Base-by-base conservation (phyloP, 345 rosid species). In the Mercurialis annua region DNA sequence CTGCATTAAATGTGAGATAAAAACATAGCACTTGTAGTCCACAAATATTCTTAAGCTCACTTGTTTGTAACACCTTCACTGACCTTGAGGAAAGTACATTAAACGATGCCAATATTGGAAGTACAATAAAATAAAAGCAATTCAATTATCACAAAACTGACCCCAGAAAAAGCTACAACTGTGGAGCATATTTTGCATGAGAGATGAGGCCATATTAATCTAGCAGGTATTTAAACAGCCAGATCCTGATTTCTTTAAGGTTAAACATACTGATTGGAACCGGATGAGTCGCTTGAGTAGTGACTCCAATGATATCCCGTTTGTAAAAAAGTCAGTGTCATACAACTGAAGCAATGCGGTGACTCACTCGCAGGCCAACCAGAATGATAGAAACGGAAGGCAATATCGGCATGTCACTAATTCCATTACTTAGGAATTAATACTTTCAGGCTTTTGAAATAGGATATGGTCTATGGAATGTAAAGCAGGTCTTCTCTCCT, bases 201-300 rank as follows among this genome's bases (percentile, higher is more conserved):
- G 17, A 2, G 11, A 57, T 33, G 43, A 5, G 20, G 21, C 49
- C 15, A 23, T 18, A 42, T 23, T 38, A 49, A 23, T 15, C 12
- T 33, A 60, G 24, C 64, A 38, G 27, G 49, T 60, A 38, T 2
- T 60, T 57, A 14, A 60, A 21, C 54, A 50, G 24, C 49, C 33
- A 60, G 15, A 38, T 31, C n/a, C 14, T 40, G 17, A 49, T 27
- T 21, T 21, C 26, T 38, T 60, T 23, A 59, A 36, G 24, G 64
- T 40, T 38, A 14, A 23, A 1, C n/a, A 59, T n/a, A 27, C 49
- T 21, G 64, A 40, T 16, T 59, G 47, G 7, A 3, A 33, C 9
- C 23, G 42, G 33, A 60, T 40, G 20, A 23, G 27, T 36, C 46
- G 38, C 7, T 59, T 20, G 43, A 15, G 33, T 27, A 0, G 21